Evolutionary conservation across 2,329 filamentous ascomycete species (phyloP), one percentile per base, ranked within the genome.

Genomic region (Zymoseptoria crescenta): DNA sequence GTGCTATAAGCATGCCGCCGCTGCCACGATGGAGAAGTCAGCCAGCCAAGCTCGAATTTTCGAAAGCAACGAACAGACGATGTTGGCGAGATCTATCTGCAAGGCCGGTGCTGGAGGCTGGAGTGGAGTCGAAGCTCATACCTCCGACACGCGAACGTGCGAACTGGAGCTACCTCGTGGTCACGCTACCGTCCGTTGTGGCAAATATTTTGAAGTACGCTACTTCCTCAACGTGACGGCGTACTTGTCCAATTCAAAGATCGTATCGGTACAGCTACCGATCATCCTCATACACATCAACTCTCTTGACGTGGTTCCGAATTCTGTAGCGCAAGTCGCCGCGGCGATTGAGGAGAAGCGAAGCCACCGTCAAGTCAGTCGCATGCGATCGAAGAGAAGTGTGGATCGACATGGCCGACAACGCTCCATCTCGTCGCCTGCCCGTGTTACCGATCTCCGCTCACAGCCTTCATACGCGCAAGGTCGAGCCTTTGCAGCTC

Each of bases 271-370:
- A 6, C 81, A 83, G 62, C 68, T 83, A 50, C 81, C 81, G 4
- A 79, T 83, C 56, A 80, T 81, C 2, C 74, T 83, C 55, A 80
- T 83, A 48, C 81, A 82, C 64, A 82, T 82, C 75, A 83, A 82
- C 61, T 82, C 80, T 0, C 73, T 83, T 50, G 81, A 83, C 58
- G 79, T 83, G 7, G 74, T 81, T 8, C 80, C 81, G 19, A 83
- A 82, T 57, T 79, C 77, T 1, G 77, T 80, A 7, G 80, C 79
- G 4, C 80, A 82, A 69, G 80, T 83, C 2, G 79, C 80, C 29
- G 78, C 79, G 27, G 79, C 80, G 3, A 81, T 82, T 24, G 79
- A 82, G 67, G 78, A 81, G 60, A 81, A 80, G 65, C 69, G 62
- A 48, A 61, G 58, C 28, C 61, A 65, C 51, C 62, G 59, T 35